Evolutionary conservation across 1,284 basidiomycete species (phyloP).

Genomic region (Sanghuangporus baumii): DNA sequence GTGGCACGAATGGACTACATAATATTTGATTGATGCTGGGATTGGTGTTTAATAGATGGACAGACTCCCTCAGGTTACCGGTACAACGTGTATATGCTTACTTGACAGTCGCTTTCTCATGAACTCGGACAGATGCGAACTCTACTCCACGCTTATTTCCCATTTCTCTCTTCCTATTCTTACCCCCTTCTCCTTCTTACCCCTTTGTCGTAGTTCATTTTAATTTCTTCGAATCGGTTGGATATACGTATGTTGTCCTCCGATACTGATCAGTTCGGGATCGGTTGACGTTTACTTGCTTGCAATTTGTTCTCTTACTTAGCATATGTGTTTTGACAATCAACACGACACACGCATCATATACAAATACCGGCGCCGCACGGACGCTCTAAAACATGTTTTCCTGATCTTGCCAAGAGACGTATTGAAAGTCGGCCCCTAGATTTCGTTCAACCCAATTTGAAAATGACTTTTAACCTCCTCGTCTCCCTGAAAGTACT

Average conservation of each 20-base stretch:
- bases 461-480: no score
- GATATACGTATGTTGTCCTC: neutral
- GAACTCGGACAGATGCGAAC: neutral
- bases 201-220: neutral
- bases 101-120: neutral
- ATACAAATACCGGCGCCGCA: no score
- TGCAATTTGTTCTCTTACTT: neutral
- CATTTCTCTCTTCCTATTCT: neutral
- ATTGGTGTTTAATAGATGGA: neutral
- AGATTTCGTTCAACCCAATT: no score
- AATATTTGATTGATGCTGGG: neutral
- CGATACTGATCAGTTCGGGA: neutral
- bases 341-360: no score
- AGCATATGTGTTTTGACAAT: neutral
- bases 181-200: neutral
- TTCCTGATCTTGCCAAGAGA: no score
- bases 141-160: neutral
- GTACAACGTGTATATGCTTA: neutral
- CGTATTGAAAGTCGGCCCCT: no score
- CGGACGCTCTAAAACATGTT: no score
- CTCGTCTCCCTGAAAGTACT: no score
- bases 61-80: neutral
- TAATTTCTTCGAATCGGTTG: neutral
- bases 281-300: no score
- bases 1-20: neutral